Evolutionary conservation across 169 alveolate species (phyloP).

Genomic region (Amoebophrya sp.): DNA sequence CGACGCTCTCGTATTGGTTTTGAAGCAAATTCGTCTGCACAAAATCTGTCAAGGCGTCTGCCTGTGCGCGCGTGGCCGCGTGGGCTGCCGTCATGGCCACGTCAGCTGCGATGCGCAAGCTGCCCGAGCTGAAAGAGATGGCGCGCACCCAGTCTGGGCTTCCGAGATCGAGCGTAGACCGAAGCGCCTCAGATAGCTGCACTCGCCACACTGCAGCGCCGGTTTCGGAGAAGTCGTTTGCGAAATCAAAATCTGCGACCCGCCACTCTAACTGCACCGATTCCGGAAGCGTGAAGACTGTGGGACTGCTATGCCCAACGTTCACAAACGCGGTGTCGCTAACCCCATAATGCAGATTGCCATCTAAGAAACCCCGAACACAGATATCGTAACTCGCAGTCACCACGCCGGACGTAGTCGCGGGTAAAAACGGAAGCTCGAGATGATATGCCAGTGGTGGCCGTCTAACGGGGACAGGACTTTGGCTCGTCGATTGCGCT

Average conservation of each 20-base stretch:
- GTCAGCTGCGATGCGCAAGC: neutral
- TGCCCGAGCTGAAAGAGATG: neutral
- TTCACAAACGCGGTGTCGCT: too few species aligned
- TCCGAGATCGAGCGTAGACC: too few species aligned
- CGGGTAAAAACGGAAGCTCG: neutral
- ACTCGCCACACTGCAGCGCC: too few species aligned
- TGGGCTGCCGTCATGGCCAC: neutral
- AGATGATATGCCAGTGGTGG: too few species aligned
- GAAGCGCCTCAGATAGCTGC: too few species aligned
- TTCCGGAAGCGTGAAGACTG: too few species aligned
- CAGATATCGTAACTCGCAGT: neutral
- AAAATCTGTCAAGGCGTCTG: neutral
- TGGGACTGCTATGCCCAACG: too few species aligned
- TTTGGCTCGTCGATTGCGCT: too few species aligned
- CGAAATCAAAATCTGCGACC: too few species aligned
- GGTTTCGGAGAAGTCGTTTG: too few species aligned
- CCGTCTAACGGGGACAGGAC: too few species aligned
- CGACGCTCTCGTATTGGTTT: neutral
- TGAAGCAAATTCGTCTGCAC: neutral
- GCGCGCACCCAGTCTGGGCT: neutral
- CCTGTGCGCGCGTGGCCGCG: neutral
- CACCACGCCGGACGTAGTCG: neutral
- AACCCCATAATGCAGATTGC: neutral
- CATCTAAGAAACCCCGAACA: neutral
- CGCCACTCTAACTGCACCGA: too few species aligned